phyloP scores from a whole-genome alignment of 768 basidiomycete species.

The Neoboletus magnificus region DNA sequence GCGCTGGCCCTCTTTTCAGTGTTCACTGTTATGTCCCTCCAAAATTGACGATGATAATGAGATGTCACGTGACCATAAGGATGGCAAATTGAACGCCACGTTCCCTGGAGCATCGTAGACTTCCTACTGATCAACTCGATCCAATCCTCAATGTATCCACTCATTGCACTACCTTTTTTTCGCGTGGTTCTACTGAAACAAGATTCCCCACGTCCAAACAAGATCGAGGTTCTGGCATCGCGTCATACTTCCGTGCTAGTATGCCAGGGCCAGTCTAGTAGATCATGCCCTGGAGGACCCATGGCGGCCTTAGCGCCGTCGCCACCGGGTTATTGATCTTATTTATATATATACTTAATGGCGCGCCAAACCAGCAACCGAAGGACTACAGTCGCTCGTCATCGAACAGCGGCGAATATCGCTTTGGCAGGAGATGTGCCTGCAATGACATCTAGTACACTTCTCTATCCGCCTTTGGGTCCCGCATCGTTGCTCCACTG shows the following conservation, averaged over 20 bases:
- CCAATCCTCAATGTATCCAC: neutral
- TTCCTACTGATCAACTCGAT: neutral
- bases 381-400: neutral
- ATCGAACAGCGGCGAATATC: neutral
- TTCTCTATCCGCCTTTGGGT: neutral
- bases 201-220: neutral
- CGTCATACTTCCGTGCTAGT: neutral
- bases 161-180: neutral
- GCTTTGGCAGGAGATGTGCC: neutral
- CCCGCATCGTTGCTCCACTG: neutral
- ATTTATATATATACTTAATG: neutral
- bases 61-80: constrained; percentile 8
- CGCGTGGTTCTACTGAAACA: neutral
- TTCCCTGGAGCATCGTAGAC: no score
- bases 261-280: neutral
- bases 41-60: neutral
- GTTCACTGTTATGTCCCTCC: neutral
- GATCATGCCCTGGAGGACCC: neutral
- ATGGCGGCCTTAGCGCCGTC: neutral
- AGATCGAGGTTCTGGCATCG: no score
- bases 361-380: neutral
- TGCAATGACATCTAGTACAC: neutral
- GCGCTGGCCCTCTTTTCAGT: neutral
- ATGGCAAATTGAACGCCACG: no score
- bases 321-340: neutral